Evolutionary conservation across 345 rosid species (phyloP), one percentile per base, ranked within the genome.

Genomic region (Arabis alpina): DNA sequence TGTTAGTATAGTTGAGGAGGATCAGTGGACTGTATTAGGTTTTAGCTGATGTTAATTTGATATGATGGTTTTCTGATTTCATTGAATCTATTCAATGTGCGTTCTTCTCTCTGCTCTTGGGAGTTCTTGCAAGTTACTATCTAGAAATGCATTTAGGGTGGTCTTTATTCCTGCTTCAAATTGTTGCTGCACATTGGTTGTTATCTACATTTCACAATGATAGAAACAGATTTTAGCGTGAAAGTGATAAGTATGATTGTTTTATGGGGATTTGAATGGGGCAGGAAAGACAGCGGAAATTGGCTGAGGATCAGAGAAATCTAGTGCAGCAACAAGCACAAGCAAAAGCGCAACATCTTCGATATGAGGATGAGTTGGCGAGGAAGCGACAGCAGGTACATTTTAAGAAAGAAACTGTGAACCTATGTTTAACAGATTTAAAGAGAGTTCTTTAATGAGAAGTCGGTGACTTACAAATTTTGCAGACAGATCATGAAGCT

Each of bases 401-500:
- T 56, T 4, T 23, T 43, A 51, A 54, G 51, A 32, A 53, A 52
- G 50, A 42, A 53, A 15, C 43, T 5, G 15, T 43, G 40, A 50
- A 41, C 14, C 0, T 64, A 19, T 51, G 55, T 25, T 40, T 48
- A 47, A 2, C 24, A 7, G 32, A 3, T 72, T 27, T 30, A 54
- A 10, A 30, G 51, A 25, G 54, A 10, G 3, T 27, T 2, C 69
- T 34, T 53, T 14, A 59, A 9, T 56, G 51, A 73, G 24, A 76
- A 67, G 43, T 49, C 2, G 72, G 43, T 53, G 32, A 42, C 41
- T 70, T 75, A 61, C 59, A 57, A 24, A 2, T 72, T 23, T 64
- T 70, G 73, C 82, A 91, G 99, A 80, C 90, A 76, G 99, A 94
- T 80, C 93, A 94, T 81, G 99, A 91, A 83, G 70, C 89, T 66